A percentile compares a stretch with the other conserved stretches of the same genome.
These are phyloP conservation scores for Forsythia suspensa DNA, from an alignment of 257 asterid genomes.

Conservation along the genomic window DNA sequence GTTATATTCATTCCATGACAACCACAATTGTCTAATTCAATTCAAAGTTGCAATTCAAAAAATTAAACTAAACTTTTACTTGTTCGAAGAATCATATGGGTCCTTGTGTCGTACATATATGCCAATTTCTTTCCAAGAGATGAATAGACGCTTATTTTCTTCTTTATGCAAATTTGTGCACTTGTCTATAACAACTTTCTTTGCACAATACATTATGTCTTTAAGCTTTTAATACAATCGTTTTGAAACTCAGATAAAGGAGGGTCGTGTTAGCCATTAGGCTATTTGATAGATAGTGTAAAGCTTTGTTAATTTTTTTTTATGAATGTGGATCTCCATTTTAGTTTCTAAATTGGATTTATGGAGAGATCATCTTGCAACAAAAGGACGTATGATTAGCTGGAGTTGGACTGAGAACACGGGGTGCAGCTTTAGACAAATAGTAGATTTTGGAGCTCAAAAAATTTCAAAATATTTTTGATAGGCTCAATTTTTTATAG, in stretches of 20 bases:
- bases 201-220: not conserved
- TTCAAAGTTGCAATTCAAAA: too few species aligned
- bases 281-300: not conserved
- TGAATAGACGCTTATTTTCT: too few species aligned
- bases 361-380: not conserved
- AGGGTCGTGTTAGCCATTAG: not conserved
- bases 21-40: too few species aligned
- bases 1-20: too few species aligned
- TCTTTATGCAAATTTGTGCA: not conserved
- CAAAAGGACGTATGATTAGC: not conserved
- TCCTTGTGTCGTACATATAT: too few species aligned
- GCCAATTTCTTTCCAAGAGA: too few species aligned
- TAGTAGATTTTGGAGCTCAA: not conserved
- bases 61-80: too few species aligned
- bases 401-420: not conserved
- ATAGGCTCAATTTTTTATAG: not conserved
- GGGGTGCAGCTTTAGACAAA: not conserved
- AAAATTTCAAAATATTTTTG: not conserved
- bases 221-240: not conserved
- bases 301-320: too few species aligned
- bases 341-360: too few species aligned
- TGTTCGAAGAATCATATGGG: too few species aligned
- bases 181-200: not conserved
- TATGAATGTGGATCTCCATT: too few species aligned
- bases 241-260: not conserved